Evolutionary conservation across 148 eudicot genomes (phyloP).

Genomic region (Cornus controversa): DNA sequence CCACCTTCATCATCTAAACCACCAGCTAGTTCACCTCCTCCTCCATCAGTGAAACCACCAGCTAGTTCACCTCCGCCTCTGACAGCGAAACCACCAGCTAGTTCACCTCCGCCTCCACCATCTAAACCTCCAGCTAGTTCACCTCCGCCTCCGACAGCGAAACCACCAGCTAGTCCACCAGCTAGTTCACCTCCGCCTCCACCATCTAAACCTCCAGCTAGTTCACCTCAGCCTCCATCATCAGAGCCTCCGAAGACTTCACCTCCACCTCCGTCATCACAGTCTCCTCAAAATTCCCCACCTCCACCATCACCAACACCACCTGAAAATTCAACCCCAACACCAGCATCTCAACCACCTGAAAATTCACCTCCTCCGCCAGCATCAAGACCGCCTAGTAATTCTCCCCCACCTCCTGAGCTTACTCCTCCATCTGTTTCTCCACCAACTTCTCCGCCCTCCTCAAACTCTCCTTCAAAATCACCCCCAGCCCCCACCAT

Average conservation of each 20-base stretch:
- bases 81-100: conserved; percentile 24
- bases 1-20: conserved; percentile 19
- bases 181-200: conserved; percentile 13
- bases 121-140: conserved; percentile 16
- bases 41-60: conserved; percentile 29
- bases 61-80: conserved; percentile 24
- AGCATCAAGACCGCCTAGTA: conserved; percentile 25
- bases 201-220: conserved; percentile 16
- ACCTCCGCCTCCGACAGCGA: conserved; percentile 26
- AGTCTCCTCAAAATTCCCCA: conserved; percentile 19
- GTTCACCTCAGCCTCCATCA: conserved; percentile 8
- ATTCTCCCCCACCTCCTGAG: conserved; percentile 25
- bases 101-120: conserved; percentile 28
- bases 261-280: conserved; percentile 22
- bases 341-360: conserved; percentile 31
- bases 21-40: conserved; percentile 29
- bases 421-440: conserved; percentile 25
- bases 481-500: conserved; percentile 10
- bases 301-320: conserved; percentile 29
- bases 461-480: conserved; percentile 10
- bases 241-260: conserved; percentile 12
- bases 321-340: conserved; percentile 21
- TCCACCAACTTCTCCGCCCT: conserved; percentile 32
- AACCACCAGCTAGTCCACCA: conserved; percentile 3
- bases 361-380: conserved; percentile 38